Evolutionary conservation across 306 rosid species (phyloP), one percentile per base, ranked within the genome.

Genomic region (Alnus glutinosa): DNA sequence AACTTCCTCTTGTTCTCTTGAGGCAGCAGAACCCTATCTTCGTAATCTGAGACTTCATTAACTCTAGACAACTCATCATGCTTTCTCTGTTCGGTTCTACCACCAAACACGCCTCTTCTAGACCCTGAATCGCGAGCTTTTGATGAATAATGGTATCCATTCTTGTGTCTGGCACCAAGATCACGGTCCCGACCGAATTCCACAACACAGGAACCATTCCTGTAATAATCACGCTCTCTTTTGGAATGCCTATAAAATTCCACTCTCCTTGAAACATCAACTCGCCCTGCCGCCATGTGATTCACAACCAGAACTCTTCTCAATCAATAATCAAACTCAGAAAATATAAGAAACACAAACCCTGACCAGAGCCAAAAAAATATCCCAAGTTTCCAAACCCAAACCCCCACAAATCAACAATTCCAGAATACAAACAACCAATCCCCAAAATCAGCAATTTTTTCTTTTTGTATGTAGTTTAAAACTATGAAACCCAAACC

Each of bases 281-380:
- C 85, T 72, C 81, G 72, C 78, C 96, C 91, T 90, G 97, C 87
- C 87, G 92, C 94, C 97, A 90, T 92, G 75, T 77, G 89, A 89
- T 89, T 85, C 63, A 85, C 87, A 88, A 89, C 82, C 87, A 89
- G 85, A 88, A 82, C 66, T 79, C 88, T 83, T 82, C 89, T 66
- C 75, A 83, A 86, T 91, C 76, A 87, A 82, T 50, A 85, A 84
- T 73, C 80, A 87, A 70, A 47, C 86, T 82, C 71, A 55, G 77
- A 73, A 78, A 30, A 74, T 3, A 46, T 52, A 80, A 58, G 78
- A 84, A 76, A 79, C 76, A 39, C 52, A 69, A 74, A 44, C 15
- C 74, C 78, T 83, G 48, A 68, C 12, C 72, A 63, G 32, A 34
- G 77, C 55, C 78, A 34, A 70, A 1, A 54, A 6, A 16, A 54